A percentile compares a stretch with the other conserved stretches of the same genome.
Evolutionary conservation across 352 stramenopile genomes (phyloP).

Genomic region (Globisporangium nodosum): DNA sequence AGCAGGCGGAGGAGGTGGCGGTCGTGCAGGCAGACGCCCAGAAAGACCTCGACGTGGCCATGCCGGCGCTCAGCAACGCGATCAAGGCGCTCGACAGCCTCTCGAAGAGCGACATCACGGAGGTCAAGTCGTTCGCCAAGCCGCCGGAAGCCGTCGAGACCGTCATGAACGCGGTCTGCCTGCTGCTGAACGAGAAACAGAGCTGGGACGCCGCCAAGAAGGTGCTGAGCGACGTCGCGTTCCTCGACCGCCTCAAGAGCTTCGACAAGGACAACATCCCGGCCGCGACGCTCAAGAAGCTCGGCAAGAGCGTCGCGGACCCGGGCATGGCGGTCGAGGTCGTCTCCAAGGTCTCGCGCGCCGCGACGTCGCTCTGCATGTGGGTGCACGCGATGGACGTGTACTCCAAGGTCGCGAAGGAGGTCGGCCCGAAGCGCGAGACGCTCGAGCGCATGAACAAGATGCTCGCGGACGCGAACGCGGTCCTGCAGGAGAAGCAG

Average conservation of each 20-base stretch:
- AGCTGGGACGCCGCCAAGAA: constrained; percentile 93
- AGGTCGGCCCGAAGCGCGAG: constrained; percentile 90
- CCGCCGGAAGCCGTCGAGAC: constrained; percentile 89
- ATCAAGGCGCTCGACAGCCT: constrained; percentile 87
- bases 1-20: constrained; percentile 89
- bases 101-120: constrained; percentile 92
- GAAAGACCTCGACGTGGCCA: constrained; percentile 90
- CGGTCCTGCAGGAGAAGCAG: constrained; percentile 82
- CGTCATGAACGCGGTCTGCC: constrained; percentile 94
- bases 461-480: constrained; percentile 86
- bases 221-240: constrained; percentile 78
- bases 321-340: constrained; percentile 88
- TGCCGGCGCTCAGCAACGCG: constrained; percentile 88
- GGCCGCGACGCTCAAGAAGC: constrained; percentile 81
- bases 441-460: constrained; percentile 90
- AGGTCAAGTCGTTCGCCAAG: constrained; percentile 93
- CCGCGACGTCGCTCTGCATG: constrained; percentile 92
- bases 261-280: constrained; percentile 96
- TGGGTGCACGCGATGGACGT: constrained; percentile 92
- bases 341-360: constrained; percentile 90
- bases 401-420: constrained; percentile 94
- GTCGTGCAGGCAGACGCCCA: constrained; percentile 91
- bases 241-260: constrained; percentile 88
- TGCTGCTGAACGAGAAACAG: constrained; percentile 90
- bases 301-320: constrained; percentile 75